Evolutionary conservation across 2,329 filamentous ascomycete species (phyloP).

Genomic region (Fragosphaeria purpurea): DNA sequence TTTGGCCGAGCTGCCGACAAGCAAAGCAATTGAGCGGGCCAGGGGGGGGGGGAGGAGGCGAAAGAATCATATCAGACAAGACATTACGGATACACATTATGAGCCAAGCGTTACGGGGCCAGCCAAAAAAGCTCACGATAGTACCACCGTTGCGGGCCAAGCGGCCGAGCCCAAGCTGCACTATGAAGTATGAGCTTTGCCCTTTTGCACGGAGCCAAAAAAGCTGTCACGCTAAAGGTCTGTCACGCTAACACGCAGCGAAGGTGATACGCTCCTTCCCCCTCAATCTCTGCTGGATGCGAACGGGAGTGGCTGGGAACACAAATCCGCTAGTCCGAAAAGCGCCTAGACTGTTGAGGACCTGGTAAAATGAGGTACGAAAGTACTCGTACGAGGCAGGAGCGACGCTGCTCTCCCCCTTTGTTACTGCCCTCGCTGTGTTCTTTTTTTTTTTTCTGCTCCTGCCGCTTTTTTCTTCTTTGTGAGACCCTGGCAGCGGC

Average conservation of each 20-base stretch:
- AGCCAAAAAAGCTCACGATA: conserved; percentile 7
- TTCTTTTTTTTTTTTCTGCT: too few species aligned
- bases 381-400: conserved; percentile 1
- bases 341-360: conserved; percentile 1
- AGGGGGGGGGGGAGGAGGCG: background rate
- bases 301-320: background rate
- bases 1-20: conserved; percentile 6
- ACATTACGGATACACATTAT: too few species aligned
- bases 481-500: too few species aligned
- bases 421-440: background rate
- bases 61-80: too few species aligned
- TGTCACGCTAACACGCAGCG: too few species aligned
- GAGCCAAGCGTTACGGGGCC: conserved; percentile 5
- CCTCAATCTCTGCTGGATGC: too few species aligned
- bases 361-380: background rate
- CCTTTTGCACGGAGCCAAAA: background rate
- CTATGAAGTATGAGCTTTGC: too few species aligned
- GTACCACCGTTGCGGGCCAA: background rate
- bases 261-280: too few species aligned
- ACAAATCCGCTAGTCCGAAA: conserved; percentile 2
- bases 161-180: too few species aligned
- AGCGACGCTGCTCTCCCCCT: background rate
- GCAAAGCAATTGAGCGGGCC: background rate
- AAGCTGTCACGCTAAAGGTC: background rate
- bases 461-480: too few species aligned